phyloP scores from a whole-genome alignment of 2,329 filamentous ascomycete species.

The Talaromyces sp. region DNA sequence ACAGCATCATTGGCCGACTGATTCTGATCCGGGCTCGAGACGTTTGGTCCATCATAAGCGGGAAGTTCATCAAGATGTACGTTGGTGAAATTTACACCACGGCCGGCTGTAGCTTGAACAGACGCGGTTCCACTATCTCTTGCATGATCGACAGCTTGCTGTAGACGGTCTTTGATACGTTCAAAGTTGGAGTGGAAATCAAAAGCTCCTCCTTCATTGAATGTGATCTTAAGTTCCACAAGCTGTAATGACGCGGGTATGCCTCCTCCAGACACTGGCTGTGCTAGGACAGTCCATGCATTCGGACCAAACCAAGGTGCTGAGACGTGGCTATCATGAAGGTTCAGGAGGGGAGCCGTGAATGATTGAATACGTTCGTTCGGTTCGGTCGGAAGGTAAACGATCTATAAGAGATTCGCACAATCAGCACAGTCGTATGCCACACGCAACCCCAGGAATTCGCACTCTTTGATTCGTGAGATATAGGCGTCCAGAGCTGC shows the following conservation, averaged over 20 bases:
- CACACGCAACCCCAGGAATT: slow-evolving; percentile 17
- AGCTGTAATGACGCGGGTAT: slow-evolving; percentile 70
- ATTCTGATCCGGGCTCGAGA: slow-evolving; percentile 12
- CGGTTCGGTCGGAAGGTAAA: slow-evolving; percentile 75
- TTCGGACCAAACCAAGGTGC: slow-evolving; percentile 92
- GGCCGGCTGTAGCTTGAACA: slow-evolving; percentile 31
- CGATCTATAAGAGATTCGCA: slow-evolving; percentile 56
- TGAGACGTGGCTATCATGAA: slow-evolving; percentile 79
- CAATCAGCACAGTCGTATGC: slow-evolving; percentile 8
- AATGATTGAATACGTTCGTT: slow-evolving; percentile 76
- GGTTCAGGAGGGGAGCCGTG: slow-evolving; percentile 79
- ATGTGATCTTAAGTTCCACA: slow-evolving; percentile 79
- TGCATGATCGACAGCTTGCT: slow-evolving; percentile 74
- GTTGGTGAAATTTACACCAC: slow-evolving; percentile 54
- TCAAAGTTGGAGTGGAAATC: slow-evolving; percentile 84
- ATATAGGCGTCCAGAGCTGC: slow-evolving; percentile 70
- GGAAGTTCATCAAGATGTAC: slow-evolving; percentile 84
- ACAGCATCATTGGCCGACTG: background rate
- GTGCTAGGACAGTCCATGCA: slow-evolving; percentile 77
- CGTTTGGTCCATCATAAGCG: slow-evolving; percentile 68
- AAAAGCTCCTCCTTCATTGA: slow-evolving; percentile 92
- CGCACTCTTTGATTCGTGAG: slow-evolving; percentile 82
- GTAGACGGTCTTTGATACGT: slow-evolving; percentile 75
- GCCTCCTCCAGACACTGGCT: slow-evolving; percentile 77
- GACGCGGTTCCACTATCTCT: slow-evolving; percentile 56